Evolutionary conservation across 495 filamentous ascomycete species (phyloP), one percentile per base, ranked within the genome.

Genomic region (Aspergillus ellipticus): DNA sequence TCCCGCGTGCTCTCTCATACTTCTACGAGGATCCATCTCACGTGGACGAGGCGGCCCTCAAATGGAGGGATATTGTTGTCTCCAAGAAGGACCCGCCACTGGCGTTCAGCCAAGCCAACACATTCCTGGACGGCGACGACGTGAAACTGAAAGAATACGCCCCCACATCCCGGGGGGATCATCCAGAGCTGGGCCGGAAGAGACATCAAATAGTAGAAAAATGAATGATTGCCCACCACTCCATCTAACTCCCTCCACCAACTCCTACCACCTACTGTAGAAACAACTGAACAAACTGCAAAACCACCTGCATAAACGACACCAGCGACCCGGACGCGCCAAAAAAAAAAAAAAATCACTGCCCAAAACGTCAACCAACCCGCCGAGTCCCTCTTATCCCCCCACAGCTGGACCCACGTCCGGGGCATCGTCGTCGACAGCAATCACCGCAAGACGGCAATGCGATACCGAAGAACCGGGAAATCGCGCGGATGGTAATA

Each of bases 21-120:
- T 74, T 73, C 47, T 79, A 74, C 57, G 72, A 74, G 45, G 60
- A 67, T 8, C 67, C 79, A 1, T 67, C 74, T 7, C 29, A 49
- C 17, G 74, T 79, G 6, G 64, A 77, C 31, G 71, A 61, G 9
- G 62, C 73, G 42, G 67, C 62, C 26, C 28, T 72, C 31, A 59
- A 56, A 47, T 75, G 70, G 70, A 63, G 76, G 45, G 51, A 69
- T 19, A 68, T 71, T 17, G 70, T 76, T 35, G 42, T 76, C 19
- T 54, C 62, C 16, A 68, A 69, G 28, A 61, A 63, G 51, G 37
- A 58, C n/a, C 69, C 69, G 6, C 67, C 61, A 3, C 50, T 63
- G 60, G 58, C 68, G n/a, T 77, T 73, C 53, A 69, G 70, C 16
- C 76, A 79, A 33, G 68, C 69, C 0, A 80, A 79, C 58, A 79